Conservation (phyloP, 345 rosid species). For the Arabis hirsuta region DNA sequence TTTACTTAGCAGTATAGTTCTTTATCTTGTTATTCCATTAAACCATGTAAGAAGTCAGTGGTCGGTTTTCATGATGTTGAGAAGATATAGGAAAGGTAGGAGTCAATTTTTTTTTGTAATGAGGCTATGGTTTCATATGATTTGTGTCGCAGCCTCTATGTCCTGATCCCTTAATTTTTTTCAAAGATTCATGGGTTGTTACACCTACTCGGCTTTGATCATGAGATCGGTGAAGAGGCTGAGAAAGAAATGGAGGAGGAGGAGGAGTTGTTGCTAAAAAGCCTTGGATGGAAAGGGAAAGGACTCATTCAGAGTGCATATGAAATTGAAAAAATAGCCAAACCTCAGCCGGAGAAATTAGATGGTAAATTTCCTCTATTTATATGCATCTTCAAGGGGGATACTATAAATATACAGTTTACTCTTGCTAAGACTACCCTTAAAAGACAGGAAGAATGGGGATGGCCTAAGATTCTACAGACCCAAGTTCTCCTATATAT, state of each 20-base stretch:
- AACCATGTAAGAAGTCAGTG: constrained; percentile 8
- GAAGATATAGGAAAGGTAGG: not conserved
- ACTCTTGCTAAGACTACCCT: constrained; percentile 46
- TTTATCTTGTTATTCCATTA: constrained; percentile 9
- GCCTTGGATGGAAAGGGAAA: constrained; percentile 95
- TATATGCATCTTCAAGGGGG: constrained; percentile 1
- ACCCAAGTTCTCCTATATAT: constrained; percentile 93
- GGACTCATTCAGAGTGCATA: constrained; percentile 87
- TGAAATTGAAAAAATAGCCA: constrained; percentile 50
- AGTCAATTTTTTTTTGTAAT: not conserved
- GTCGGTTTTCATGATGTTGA: not conserved
- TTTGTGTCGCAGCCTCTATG: not conserved
- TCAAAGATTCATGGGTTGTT: constrained; percentile 88
- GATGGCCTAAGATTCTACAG: constrained; percentile 80
- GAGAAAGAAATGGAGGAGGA: constrained; percentile 95
- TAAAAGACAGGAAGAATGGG: constrained; percentile 90
- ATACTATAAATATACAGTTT: constrained; percentile 28
- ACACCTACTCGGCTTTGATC: constrained; percentile 96
- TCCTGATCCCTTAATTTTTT: constrained; percentile 9
- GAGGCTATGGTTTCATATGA: constrained; percentile 1
- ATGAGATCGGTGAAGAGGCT: constrained; percentile 89
- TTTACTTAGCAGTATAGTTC: not conserved
- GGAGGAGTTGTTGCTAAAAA: constrained; percentile 72
- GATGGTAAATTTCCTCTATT: constrained; percentile 60
- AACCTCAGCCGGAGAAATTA: constrained; percentile 48